These are phyloP conservation scores for Exophiala lecanii-corni DNA, from an alignment of 2,329 filamentous ascomycete genomes.

Conservation along the genomic window DNA sequence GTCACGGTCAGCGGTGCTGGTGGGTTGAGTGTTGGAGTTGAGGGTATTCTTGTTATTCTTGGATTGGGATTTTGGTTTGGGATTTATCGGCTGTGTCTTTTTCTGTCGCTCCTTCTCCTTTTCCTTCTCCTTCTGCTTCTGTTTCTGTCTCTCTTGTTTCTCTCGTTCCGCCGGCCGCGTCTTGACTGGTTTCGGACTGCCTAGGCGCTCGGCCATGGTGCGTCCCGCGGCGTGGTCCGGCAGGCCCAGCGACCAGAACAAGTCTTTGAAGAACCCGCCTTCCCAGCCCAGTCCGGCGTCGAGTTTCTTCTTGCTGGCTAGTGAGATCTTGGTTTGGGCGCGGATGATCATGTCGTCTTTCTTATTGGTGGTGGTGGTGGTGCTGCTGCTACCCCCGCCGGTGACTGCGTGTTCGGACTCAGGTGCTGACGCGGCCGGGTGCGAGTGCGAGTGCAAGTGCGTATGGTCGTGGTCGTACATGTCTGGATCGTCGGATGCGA, in stretches of 20 bases:
- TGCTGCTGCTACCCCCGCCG: slow-evolving; percentile 33
- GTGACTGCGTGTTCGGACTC: slow-evolving; percentile 55
- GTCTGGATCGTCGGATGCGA: slow-evolving; percentile 78
- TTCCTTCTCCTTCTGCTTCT: not conserved
- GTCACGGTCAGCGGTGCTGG: not conserved
- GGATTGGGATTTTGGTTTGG: too few species aligned
- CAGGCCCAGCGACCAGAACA: slow-evolving; percentile 75
- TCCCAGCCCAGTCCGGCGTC: slow-evolving; percentile 71
- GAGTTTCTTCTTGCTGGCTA: slow-evolving; percentile 69
- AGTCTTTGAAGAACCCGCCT: slow-evolving; percentile 74
- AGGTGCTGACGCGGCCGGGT: too few species aligned
- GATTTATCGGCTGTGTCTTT: not conserved
- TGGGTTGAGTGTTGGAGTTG: not conserved
- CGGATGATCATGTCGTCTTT: slow-evolving; percentile 42
- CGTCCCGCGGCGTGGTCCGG: slow-evolving; percentile 35
- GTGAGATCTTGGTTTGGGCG: slow-evolving; percentile 71
- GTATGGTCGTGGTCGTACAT: slow-evolving; percentile 64
- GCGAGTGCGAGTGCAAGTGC: too few species aligned
- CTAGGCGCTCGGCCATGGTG: slow-evolving; percentile 6
- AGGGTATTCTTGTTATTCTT: too few species aligned
- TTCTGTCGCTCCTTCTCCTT: not conserved
- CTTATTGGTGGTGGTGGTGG: slow-evolving; percentile 69
- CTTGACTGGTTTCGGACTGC: slow-evolving; percentile 17
- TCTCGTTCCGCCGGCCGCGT: slow-evolving; percentile 8
- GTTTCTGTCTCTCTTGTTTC: not conserved